These are phyloP conservation scores for Scleroderma citrinum DNA, from an alignment of 768 basidiomycete genomes.

Conservation along the genomic window DNA sequence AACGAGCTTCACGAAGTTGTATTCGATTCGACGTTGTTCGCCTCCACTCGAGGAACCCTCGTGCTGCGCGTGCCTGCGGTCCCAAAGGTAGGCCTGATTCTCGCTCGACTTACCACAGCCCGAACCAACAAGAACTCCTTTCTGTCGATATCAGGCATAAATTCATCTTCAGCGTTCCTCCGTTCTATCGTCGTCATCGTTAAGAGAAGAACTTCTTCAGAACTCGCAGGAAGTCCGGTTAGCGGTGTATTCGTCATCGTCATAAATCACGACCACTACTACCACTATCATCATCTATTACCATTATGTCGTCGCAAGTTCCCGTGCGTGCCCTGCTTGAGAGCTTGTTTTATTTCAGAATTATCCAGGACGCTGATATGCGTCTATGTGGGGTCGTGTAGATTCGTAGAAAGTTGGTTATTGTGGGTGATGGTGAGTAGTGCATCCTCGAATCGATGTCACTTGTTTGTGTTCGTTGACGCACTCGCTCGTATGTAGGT, in stretches of 20 bases:
- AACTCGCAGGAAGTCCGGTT: too few species aligned
- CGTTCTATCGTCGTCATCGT: too few species aligned
- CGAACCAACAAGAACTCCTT: neutral
- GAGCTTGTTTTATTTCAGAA: neutral
- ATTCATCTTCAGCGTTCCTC: too few species aligned
- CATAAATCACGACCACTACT: too few species aligned
- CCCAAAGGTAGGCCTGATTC: neutral
- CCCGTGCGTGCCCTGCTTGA: constrained; percentile 40
- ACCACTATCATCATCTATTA: neutral
- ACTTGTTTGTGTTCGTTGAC: constrained; percentile 3
- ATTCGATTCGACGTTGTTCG: neutral
- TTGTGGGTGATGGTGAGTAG: constrained; percentile 88
- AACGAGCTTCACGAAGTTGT: neutral
- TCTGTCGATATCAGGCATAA: neutral
- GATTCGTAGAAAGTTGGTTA: constrained; percentile 94
- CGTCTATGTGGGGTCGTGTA: constrained; percentile 24
- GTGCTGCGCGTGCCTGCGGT: neutral
- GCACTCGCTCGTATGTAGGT: constrained; percentile 39
- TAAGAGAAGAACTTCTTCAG: too few species aligned
- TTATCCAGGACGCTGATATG: neutral
- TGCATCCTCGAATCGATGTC: neutral
- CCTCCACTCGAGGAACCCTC: neutral
- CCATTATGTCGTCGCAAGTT: constrained; percentile 46
- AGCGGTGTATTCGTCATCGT: too few species aligned
- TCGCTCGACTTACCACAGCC: neutral